phyloP scores from a whole-genome alignment of 2,329 filamentous ascomycete genomes.

The Malbranchea cinnamomea region DNA sequence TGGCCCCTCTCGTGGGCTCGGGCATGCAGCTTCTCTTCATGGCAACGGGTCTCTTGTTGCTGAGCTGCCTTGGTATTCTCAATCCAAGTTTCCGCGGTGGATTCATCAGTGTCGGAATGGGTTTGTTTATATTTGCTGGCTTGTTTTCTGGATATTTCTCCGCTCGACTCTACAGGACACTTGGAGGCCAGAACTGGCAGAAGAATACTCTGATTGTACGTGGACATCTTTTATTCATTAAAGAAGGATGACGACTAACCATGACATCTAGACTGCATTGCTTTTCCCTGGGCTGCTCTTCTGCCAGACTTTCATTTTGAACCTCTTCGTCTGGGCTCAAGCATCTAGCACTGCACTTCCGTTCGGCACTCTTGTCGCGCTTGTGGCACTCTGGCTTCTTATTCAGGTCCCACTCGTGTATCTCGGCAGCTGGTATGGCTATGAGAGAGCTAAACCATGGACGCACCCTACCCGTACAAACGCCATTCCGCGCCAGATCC shows the following conservation, averaged over 20 bases:
- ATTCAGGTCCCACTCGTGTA: conserved; percentile 79
- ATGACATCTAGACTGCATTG: conserved; percentile 55
- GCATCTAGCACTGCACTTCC: conserved; percentile 77
- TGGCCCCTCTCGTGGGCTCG: conserved; percentile 70
- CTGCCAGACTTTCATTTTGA: conserved; percentile 59
- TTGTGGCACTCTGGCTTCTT: conserved; percentile 66
- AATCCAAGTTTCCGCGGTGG: conserved; percentile 85
- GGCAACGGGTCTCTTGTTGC: conserved; percentile 53
- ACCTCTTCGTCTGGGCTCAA: conserved; percentile 82
- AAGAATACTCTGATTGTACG: conserved; percentile 55
- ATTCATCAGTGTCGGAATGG: conserved; percentile 70
- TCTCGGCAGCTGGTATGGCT: conserved; percentile 64
- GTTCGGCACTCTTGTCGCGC: conserved; percentile 59
- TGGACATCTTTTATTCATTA: conserved; percentile 5
- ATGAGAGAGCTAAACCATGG: conserved; percentile 51
- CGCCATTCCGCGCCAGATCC: conserved; percentile 56
- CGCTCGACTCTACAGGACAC: conserved; percentile 66
- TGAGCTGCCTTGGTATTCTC: conserved; percentile 61
- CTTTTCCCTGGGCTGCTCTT: conserved; percentile 71
- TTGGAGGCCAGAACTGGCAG: conserved; percentile 58
- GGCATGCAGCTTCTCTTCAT: conserved; percentile 80
- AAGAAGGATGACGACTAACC: neutral
- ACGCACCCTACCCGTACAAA: conserved; percentile 70
- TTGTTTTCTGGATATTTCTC: conserved; percentile 81
- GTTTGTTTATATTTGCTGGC: conserved; percentile 70